Conservation (phyloP, 2,329 filamentous ascomycete genomes). For the Dendryphion nanum region DNA sequence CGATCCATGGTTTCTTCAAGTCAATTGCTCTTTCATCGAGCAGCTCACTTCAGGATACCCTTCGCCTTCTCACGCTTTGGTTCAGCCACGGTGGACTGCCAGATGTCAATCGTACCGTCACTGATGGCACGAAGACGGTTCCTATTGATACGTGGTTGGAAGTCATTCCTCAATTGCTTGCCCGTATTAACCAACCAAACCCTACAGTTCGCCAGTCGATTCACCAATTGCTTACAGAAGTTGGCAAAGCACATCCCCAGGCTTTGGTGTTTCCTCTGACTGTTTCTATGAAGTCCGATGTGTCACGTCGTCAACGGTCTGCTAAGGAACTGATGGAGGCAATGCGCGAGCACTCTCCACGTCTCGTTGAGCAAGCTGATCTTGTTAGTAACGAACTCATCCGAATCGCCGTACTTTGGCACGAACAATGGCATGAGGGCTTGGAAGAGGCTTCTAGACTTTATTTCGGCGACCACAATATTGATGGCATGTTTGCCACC, state of each 20-base stretch:
- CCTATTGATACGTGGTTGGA: slow-evolving; percentile 98
- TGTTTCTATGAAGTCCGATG: slow-evolving; percentile 96
- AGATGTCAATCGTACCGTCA: slow-evolving; percentile 85
- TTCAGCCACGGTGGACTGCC: slow-evolving; percentile 86
- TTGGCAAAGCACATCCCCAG: slow-evolving; percentile 92
- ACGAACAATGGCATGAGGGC: slow-evolving; percentile 98
- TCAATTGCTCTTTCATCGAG: slow-evolving; percentile 89
- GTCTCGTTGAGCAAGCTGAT: slow-evolving; percentile 91
- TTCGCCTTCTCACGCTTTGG: slow-evolving; percentile 91
- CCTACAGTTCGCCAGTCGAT: slow-evolving; percentile 83
- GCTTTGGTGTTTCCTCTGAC: slow-evolving; percentile 95
- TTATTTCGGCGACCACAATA: slow-evolving; percentile 97
- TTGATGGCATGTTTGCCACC: slow-evolving; percentile 93
- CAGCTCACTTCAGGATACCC: slow-evolving; percentile 92
- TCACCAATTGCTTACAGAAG: slow-evolving; percentile 86
- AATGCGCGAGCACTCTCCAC: slow-evolving; percentile 92
- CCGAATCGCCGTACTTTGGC: slow-evolving; percentile 94
- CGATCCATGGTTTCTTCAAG: slow-evolving; percentile 94
- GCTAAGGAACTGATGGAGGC: slow-evolving; percentile 95
- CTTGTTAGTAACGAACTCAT: slow-evolving; percentile 95
- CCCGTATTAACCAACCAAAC: slow-evolving; percentile 95
- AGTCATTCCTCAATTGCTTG: slow-evolving; percentile 95
- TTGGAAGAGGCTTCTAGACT: slow-evolving; percentile 93
- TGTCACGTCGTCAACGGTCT: slow-evolving; percentile 78
- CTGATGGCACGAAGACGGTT: slow-evolving; percentile 85